Evolutionary conservation across 2,329 filamentous ascomycete genomes (phyloP).

Genomic region (Penicillium crustosum): DNA sequence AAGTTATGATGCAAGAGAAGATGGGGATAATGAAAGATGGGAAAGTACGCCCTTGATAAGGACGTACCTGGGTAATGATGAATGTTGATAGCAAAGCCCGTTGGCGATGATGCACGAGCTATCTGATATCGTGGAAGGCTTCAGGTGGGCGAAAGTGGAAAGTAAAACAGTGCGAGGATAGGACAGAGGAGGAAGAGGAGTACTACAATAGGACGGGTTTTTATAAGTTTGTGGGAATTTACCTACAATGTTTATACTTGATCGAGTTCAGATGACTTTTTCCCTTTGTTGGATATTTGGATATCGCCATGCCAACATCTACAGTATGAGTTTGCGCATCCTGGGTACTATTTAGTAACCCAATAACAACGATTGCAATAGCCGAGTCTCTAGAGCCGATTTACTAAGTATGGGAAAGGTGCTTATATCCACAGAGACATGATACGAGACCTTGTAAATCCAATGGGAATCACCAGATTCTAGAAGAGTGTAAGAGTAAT

Average conservation of each 20-base stretch:
- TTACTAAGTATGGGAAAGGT: background rate
- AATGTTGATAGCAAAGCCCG: background rate
- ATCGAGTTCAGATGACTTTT: background rate
- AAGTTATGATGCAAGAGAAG: background rate
- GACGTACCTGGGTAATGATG: background rate
- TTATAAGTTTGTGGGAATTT: slow-evolving; percentile 6
- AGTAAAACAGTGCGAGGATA: background rate
- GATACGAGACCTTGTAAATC: no score
- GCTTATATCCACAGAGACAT: background rate
- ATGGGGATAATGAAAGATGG: background rate
- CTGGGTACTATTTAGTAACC: background rate
- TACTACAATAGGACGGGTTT: background rate
- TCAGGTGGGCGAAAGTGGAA: background rate
- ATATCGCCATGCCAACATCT: background rate
- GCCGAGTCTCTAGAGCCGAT: background rate
- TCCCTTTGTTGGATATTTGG: background rate
- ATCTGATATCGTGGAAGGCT: background rate
- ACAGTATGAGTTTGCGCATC: background rate
- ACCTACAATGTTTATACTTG: background rate
- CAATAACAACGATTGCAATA: background rate
- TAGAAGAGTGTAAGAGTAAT: background rate
- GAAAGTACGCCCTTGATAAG: background rate
- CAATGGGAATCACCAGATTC: background rate
- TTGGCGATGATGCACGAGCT: background rate
- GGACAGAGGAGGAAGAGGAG: background rate